Evolutionary conservation across 2,329 filamentous ascomycete genomes (phyloP).

Genomic region (Hortaea sp.): DNA sequence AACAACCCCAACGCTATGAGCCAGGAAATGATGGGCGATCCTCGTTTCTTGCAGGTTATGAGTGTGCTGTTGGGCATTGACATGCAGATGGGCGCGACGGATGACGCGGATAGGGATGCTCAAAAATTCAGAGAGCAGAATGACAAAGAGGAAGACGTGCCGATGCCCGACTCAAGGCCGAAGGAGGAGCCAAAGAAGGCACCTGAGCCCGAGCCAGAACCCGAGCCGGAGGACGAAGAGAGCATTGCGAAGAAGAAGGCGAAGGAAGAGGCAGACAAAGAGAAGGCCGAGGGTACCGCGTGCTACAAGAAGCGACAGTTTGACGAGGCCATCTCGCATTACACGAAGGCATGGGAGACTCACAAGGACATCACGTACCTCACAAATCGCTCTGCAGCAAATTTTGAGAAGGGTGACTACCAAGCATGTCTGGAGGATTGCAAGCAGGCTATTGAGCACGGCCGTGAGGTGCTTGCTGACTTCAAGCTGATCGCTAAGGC

Average conservation of each 20-base stretch:
- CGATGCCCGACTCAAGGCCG: conserved; percentile 73
- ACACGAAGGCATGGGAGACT: conserved; percentile 86
- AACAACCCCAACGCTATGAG: conserved; percentile 70
- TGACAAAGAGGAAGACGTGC: conserved; percentile 60
- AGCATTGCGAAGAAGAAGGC: conserved; percentile 73
- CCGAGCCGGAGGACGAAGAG: conserved; percentile 70
- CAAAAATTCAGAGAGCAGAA: conserved; percentile 47
- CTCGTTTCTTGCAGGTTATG: conserved; percentile 85
- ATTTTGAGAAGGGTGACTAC: conserved; percentile 94
- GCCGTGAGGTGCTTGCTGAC: conserved; percentile 80
- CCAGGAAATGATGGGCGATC: conserved; percentile 69
- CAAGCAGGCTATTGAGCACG: conserved; percentile 79
- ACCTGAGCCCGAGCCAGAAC: conserved; percentile 48
- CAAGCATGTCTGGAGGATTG: conserved; percentile 78
- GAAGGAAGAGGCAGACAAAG: conserved; percentile 84
- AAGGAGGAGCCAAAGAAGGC: conserved; percentile 44
- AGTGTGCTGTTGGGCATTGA: conserved; percentile 89
- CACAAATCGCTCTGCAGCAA: conserved; percentile 87
- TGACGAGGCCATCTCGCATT: conserved; percentile 87
- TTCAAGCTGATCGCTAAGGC: conserved; percentile 98
- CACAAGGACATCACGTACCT: conserved; percentile 96
- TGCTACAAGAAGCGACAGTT: conserved; percentile 98
- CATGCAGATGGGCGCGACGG: conserved; percentile 51
- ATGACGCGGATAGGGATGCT: conserved; percentile 39
- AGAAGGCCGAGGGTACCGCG: conserved; percentile 88